Evolutionary conservation across 768 basidiomycete genomes (phyloP).

Genomic region (Hygrocybe coccinea): DNA sequence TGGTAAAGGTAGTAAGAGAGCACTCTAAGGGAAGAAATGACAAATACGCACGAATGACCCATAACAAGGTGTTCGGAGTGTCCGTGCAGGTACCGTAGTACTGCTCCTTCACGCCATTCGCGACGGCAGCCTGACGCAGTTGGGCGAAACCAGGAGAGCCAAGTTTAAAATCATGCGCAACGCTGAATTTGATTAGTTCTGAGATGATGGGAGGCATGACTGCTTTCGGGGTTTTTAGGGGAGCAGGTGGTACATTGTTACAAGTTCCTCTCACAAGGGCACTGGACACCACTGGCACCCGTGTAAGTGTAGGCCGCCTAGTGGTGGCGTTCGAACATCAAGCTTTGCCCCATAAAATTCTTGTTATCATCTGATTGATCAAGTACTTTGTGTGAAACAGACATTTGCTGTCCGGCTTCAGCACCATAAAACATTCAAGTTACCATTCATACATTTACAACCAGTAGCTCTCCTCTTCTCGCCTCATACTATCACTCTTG

Average conservation of each 20-base stretch:
- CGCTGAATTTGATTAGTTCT: slow-evolving; percentile 15
- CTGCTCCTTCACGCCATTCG: slow-evolving; percentile 19
- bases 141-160: slow-evolving; percentile 11
- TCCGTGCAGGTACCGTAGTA: slow-evolving; percentile 18
- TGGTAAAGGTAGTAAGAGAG: background rate
- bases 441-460: too few species aligned
- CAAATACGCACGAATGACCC: slow-evolving; percentile 18
- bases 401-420: too few species aligned
- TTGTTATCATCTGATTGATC: too few species aligned
- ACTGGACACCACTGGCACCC: too few species aligned
- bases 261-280: too few species aligned
- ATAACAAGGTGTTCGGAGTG: slow-evolving; percentile 9
- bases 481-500: slow-evolving; percentile 17
- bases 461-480: background rate
- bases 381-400: too few species aligned
- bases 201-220: slow-evolving; percentile 21
- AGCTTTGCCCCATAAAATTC: too few species aligned
- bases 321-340: too few species aligned
- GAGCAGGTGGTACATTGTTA: too few species aligned
- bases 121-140: slow-evolving; percentile 12
- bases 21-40: background rate
- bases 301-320: too few species aligned
- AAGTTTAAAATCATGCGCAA: slow-evolving; percentile 12
- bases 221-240: too few species aligned
- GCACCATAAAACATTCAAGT: too few species aligned